Base-by-base conservation (phyloP, 2,329 filamentous ascomycete genomes). In the Colletotrichum tanaceti region DNA sequence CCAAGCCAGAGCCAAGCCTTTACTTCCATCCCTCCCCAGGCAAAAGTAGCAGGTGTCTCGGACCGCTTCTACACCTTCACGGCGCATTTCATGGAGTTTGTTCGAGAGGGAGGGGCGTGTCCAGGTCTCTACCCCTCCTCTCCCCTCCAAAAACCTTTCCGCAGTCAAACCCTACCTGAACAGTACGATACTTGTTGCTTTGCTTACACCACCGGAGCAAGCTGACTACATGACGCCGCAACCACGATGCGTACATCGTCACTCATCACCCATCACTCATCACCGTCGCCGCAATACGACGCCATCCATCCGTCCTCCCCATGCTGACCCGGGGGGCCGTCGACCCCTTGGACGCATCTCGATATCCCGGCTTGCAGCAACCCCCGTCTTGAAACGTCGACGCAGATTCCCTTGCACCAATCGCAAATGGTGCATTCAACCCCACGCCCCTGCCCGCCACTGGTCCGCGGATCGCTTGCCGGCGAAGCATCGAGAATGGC, bases 341-440 rank as follows among this genome's bases (percentile, higher is more conserved):
- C 43, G 9, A 55, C 55, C 41, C 32, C 58, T 58, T 68, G 39
- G 63, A 62, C 58, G 28, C 58, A 70, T 62, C 66, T 69, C 53
- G 38, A 55, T 58, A 70, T 68, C 58, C 58, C 54, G 50, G 58
- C 63, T 58, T 68, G 63, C 67, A 63, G 52, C 63, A 53, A 22
- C 67, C 64, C 32, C 58, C 46, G 39, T 63, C 64, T 69, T 68
- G 67, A 70, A 70, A 70, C 67, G 53, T 63, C 32, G 67, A 70
- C 58, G 52, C 46, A 58, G 64, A 54, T 58, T 59, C 46, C 24
- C 46, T 63, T 7, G 20, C 58, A 50, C 67, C 64, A 70, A 70
- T 70, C 67, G 67, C 64, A 58, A 66, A 54, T 39, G 41, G 24
- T 47, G 50, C 61, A 66, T 47, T 38, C 55, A 28, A 32, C 13